Evolutionary conservation across 1,284 basidiomycete genomes (phyloP).

Genomic region (Trichosporon sp.): DNA sequence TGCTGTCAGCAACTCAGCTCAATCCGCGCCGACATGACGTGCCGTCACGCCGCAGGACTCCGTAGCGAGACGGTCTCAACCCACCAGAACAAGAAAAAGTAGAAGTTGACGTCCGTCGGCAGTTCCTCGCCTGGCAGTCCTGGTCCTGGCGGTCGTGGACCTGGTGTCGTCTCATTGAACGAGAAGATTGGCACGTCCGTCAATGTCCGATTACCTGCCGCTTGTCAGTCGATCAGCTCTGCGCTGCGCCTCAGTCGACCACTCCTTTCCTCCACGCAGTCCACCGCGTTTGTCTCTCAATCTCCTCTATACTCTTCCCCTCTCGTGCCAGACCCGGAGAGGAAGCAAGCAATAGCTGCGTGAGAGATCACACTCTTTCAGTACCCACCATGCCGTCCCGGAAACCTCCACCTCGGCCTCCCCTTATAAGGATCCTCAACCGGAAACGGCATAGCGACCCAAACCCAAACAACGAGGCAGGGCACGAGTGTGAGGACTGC

Average conservation of each 20-base stretch:
- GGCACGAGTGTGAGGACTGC: conserved; percentile 51
- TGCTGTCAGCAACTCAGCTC: conserved; percentile 27
- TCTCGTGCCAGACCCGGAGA: too few relatives aligned
- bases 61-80: too few relatives aligned
- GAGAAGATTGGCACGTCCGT: too few relatives aligned
- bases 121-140: conserved; percentile 17
- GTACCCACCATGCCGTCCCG: neutral
- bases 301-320: too few relatives aligned
- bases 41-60: too few relatives aligned
- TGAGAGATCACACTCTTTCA: neutral
- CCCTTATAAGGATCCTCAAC: conserved; percentile 50
- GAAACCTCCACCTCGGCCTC: conserved; percentile 21
- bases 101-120: conserved; percentile 51
- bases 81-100: conserved; percentile 51
- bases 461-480: conserved; percentile 53
- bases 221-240: neutral
- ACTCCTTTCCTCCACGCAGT: neutral
- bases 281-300: neutral
- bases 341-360: too few relatives aligned
- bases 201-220: neutral
- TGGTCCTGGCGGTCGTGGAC: neutral
- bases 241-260: neutral
- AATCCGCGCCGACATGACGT: too few relatives aligned
- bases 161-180: neutral
- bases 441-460: conserved; percentile 55